Conservation (phyloP, 768 basidiomycete species). For the Hemileccinum rubropunctum region DNA sequence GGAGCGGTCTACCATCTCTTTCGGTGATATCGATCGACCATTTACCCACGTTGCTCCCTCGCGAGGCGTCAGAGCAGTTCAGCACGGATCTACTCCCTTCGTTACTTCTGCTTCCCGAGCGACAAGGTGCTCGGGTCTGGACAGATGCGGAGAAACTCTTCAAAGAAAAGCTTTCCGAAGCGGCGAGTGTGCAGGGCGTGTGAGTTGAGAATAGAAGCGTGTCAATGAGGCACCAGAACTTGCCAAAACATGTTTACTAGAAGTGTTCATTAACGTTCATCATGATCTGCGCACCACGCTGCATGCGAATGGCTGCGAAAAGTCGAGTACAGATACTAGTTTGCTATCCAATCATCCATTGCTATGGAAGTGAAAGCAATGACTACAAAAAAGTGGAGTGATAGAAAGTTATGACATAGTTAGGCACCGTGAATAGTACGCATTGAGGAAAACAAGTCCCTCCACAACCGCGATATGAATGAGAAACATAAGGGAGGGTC, state of each 20-base stretch:
- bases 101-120: constrained; percentile 69
- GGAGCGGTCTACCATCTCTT: constrained; percentile 62
- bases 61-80: constrained; percentile 97
- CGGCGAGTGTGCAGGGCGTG: constrained; percentile 24
- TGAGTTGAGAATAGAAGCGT: neutral
- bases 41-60: constrained; percentile 89
- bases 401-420: neutral
- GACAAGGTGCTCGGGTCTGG: constrained; percentile 76
- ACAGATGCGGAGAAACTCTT: constrained; percentile 82
- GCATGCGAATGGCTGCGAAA: neutral
- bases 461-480: neutral
- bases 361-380: too few species aligned
- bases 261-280: neutral
- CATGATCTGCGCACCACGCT: neutral
- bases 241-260: neutral
- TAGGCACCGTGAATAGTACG: neutral
- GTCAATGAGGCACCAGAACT: neutral
- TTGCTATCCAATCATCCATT: too few species aligned
- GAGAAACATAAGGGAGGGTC: neutral
- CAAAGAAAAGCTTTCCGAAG: constrained; percentile 61
- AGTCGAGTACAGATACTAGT: too few species aligned
- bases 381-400: too few species aligned
- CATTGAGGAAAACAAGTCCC: neutral
- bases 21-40: constrained; percentile 96
- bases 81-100: constrained; percentile 84